Evolutionary conservation across 129 eudicot genomes (phyloP), one percentile per base, ranked within the genome.

Genomic region (Oenanthe sinensis): DNA sequence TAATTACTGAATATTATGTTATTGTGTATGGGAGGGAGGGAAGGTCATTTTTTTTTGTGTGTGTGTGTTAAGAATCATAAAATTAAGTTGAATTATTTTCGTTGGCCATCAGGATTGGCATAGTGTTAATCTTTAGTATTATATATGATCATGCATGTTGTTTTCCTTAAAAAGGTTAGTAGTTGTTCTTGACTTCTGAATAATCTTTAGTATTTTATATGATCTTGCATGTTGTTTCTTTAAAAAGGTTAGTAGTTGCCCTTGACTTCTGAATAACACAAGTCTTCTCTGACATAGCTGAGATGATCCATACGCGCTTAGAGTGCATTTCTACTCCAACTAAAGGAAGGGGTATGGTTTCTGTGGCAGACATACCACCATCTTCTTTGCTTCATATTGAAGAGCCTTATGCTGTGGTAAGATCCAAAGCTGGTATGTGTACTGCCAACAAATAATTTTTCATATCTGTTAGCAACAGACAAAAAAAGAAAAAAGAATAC

Each of bases 371-470:
- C 75, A 84, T 91, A 81, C 89, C 94, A 60, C 77, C 85, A 77
- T 81, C 93, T 74, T 82, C 96, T 78, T 87, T 95, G 81, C 74
- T 95, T 84, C 92, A 91, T 82, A 81, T 46, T 33, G 97, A 95
- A 85, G 92, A 91, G 79, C 97, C 98, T 28, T 88, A 87, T 84
- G 96, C 97, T 80, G 93, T 90, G 96, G 98, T 94, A 91, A 48
- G 84, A 75, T n/a, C 76, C 45, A 73, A 47, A 26, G 26, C 44
- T 50, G 63, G 76, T 63, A 8, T 75, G 68, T 58, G 22, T 28
- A 40, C 24, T 80, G 20, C 71, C 52, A 65, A 75, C 65, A 49
- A 42, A 14, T 26, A 36, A 40, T 63, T 6, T 42, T 37, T 22
- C 42, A 3, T 39, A 39, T 39, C 42, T 39, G 42, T 5, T 39